Percentiles rank a stretch among this genome's conserved stretches.
These are phyloP conservation scores for Teratosphaeriaceae sp. DNA, from an alignment of 2,329 filamentous ascomycete genomes.

Conservation along the genomic window DNA sequence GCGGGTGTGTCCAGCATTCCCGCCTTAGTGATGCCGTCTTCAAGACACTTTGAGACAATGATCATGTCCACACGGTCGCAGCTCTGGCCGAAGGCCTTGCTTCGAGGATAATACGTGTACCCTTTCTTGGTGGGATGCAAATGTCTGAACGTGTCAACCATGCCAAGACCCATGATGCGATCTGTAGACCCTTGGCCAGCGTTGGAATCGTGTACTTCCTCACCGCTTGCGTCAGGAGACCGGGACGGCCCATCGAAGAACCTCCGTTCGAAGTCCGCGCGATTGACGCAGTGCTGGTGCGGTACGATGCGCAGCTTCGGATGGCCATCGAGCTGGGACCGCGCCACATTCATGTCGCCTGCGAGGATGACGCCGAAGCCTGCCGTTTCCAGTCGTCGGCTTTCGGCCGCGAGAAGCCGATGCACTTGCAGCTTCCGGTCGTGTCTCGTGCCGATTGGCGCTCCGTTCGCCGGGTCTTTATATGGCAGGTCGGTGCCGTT, in stretches of 20 bases:
- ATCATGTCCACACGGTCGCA: constrained; percentile 51
- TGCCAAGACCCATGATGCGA: constrained; percentile 22
- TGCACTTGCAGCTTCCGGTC: constrained; percentile 47
- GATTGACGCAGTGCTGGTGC: constrained; percentile 44
- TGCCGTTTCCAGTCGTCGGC: constrained; percentile 32
- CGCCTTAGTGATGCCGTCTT: constrained; percentile 30
- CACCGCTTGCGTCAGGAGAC: background rate
- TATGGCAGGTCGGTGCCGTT: constrained; percentile 47
- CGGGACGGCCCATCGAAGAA: constrained; percentile 32
- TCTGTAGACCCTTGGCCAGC: constrained; percentile 1
- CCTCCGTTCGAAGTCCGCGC: constrained; percentile 44
- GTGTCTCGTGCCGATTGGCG: constrained; percentile 41
- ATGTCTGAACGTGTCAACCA: constrained; percentile 45
- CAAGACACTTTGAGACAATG: constrained; percentile 37
- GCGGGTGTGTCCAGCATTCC: constrained; percentile 36
- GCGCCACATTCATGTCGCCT: constrained; percentile 49
- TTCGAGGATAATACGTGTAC: constrained; percentile 46
- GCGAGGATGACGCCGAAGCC: constrained; percentile 43
- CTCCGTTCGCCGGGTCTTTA: constrained; percentile 38
- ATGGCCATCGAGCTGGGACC: constrained; percentile 37
- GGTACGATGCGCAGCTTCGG: constrained; percentile 42
- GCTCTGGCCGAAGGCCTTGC: constrained; percentile 41
- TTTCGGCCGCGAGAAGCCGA: constrained; percentile 39
- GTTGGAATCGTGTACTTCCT: background rate
- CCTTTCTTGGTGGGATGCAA: constrained; percentile 35